Percentiles rank a stretch among this genome's conserved stretches.
These are phyloP conservation scores for Wilcoxina mikolae DNA, from an alignment of 495 filamentous ascomycete species.

Conservation along the genomic window DNA sequence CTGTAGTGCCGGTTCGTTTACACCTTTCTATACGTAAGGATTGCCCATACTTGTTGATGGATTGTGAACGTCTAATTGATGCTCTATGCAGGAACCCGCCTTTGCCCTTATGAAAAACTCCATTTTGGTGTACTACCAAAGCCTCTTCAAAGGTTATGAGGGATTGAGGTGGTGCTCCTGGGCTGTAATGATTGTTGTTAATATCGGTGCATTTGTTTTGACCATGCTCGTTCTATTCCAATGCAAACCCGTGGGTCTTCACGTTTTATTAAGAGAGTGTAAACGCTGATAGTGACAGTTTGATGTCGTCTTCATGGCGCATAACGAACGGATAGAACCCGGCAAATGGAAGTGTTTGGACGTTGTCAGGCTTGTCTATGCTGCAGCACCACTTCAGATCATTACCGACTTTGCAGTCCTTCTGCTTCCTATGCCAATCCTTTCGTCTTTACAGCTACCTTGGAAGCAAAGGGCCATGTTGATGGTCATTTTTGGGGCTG, in stretches of 20 bases:
- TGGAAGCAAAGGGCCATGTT: slow-evolving; percentile 26
- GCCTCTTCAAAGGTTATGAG: slow-evolving; percentile 58
- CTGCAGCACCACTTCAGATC: slow-evolving; percentile 33
- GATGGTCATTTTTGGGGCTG: slow-evolving; percentile 24
- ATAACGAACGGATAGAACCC: background rate
- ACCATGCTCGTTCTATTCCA: slow-evolving; percentile 82
- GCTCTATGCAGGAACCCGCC: slow-evolving; percentile 57
- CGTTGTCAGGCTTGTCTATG: slow-evolving; percentile 14
- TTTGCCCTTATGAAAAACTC: slow-evolving; percentile 80
- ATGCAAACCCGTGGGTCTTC: slow-evolving; percentile 59
- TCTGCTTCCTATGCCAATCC: slow-evolving; percentile 29
- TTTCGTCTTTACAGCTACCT: slow-evolving; percentile 28
- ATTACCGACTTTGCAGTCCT: slow-evolving; percentile 33
- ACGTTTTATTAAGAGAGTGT: too few species aligned
- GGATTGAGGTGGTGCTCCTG: slow-evolving; percentile 57
- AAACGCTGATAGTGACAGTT: background rate
- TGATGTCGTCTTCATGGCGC: background rate
- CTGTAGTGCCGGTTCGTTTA: slow-evolving; percentile 15
- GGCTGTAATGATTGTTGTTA: slow-evolving; percentile 56
- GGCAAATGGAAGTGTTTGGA: slow-evolving; percentile 13
- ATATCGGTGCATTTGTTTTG: slow-evolving; percentile 59
- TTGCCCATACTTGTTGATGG: background rate
- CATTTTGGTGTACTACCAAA: slow-evolving; percentile 79
- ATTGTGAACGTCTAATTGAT: slow-evolving; percentile 18
- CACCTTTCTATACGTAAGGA: slow-evolving; percentile 19